Evolutionary conservation across 148 eudicot genomes (phyloP), one percentile per base, ranked within the genome.

Genomic region (Camellia japonica): DNA sequence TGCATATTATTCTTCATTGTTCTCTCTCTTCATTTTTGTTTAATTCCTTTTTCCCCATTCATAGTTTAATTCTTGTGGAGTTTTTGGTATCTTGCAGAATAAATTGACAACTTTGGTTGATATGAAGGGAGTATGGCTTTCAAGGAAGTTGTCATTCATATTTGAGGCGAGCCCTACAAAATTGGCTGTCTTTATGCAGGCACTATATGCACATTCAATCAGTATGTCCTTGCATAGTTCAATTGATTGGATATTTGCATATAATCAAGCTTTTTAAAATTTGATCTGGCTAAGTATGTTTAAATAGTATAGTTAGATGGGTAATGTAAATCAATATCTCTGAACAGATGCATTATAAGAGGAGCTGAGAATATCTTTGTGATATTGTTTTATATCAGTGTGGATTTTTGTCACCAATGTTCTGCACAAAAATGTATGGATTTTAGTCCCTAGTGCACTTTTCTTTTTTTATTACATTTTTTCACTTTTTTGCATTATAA

Each of bases 61-160:
- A 4, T 66, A 59, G n/a, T 42, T 30, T 68, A 61, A 51, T 52
- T 49, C 47, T 44, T 20, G 19, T 58, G 63, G 83, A 70, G 15
- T 65, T 79, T 67, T 2, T 49, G 44, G 66, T 71, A 68, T 66
- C 38, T 67, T 80, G 67, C 73, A 92, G 93, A 87, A 79, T 52
- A 86, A 82, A 74, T 82, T 84, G 18, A 87, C 80, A 59, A 81
- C 83, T 10, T 82, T 92, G 78, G 84, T 84, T 19, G 92, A 90
- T 79, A 87, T 92, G 92, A 94, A 91, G 88, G 86, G 75, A 73
- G 60, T 92, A 30, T 94, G 98, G 98, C 91, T 87, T 83, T 81
- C 85, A 41, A 88, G 87, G 61, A 91, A 91, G 81, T 91, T 94
- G 80, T 87, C 98, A 65, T 92, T 82, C 80, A 86, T 94, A 73